phyloP scores from a whole-genome alignment of 805 yeast genomes.

The Teunomyces aglyptinius region DNA sequence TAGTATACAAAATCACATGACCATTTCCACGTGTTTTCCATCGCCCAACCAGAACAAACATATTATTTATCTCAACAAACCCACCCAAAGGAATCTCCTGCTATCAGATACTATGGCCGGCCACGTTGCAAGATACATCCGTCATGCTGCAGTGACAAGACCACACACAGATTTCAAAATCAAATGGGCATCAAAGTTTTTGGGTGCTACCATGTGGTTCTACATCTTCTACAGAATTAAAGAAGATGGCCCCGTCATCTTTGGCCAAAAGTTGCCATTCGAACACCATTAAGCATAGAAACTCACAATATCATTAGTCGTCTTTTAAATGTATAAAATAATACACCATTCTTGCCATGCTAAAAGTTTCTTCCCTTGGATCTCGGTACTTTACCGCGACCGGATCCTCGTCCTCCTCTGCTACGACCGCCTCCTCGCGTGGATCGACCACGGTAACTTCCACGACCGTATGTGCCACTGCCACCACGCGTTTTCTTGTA shows the following conservation, averaged over 20 bases:
- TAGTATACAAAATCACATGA: background rate
- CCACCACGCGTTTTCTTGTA: slow-evolving; percentile 2
- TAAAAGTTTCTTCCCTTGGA: slow-evolving; percentile 1
- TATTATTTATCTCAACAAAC: slow-evolving; percentile 4
- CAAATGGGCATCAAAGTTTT: slow-evolving; percentile 57
- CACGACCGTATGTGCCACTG: background rate
- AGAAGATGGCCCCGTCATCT: slow-evolving; percentile 66
- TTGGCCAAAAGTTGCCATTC: slow-evolving; percentile 42
- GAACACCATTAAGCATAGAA: slow-evolving; percentile 28
- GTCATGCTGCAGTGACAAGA: slow-evolving; percentile 61
- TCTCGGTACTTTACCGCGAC: slow-evolving; percentile 1
- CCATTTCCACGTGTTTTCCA: background rate
- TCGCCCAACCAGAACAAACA: slow-evolving; percentile 8
- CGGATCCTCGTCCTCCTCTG: slow-evolving; percentile 6
- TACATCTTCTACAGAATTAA: slow-evolving; percentile 80
- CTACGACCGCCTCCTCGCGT: slow-evolving; percentile 6
- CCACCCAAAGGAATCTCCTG: background rate
- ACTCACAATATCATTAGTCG: background rate
- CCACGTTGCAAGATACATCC: slow-evolving; percentile 39
- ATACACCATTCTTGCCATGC: background rate
- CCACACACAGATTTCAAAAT: slow-evolving; percentile 64
- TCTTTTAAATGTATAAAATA: background rate
- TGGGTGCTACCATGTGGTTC: slow-evolving; percentile 89
- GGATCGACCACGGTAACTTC: slow-evolving; percentile 2
- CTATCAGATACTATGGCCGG: slow-evolving; percentile 35